Evolutionary conservation across 805 yeast genomes (phyloP).

Genomic region (Naumovozyma dairenensis): DNA sequence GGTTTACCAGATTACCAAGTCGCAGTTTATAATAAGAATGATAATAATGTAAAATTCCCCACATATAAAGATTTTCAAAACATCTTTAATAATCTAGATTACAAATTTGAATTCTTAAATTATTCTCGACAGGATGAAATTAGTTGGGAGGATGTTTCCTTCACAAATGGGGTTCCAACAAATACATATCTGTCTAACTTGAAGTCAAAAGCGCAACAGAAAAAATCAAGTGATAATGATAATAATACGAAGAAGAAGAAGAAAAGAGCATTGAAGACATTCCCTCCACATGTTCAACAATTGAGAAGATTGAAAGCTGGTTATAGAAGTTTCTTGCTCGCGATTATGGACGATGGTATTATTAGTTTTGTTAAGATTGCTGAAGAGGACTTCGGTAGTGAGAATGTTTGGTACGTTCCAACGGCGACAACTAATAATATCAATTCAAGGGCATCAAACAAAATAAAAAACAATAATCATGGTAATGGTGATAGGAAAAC

Average conservation of each 20-base stretch:
- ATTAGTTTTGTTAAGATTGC: slow-evolving; percentile 52
- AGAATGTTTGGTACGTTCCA: slow-evolving; percentile 28
- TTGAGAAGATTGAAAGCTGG: slow-evolving; percentile 41
- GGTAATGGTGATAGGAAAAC: too few species aligned
- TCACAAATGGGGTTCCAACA: slow-evolving; percentile 9
- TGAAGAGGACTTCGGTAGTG: slow-evolving; percentile 39
- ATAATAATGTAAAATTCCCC: slow-evolving; percentile 35
- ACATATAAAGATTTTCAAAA: slow-evolving; percentile 33
- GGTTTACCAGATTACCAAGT: slow-evolving; percentile 69
- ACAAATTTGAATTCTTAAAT: slow-evolving; percentile 27
- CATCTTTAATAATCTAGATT: slow-evolving; percentile 27
- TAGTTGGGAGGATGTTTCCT: slow-evolving; percentile 18
- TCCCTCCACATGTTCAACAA: slow-evolving; percentile 26
- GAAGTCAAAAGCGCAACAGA: slow-evolving; percentile 6
- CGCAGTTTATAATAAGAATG: slow-evolving; percentile 42
- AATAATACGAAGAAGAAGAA: slow-evolving; percentile 1
- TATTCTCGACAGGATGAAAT: slow-evolving; percentile 12
- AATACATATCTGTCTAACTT: slow-evolving; percentile 3
- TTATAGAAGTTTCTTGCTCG: slow-evolving; percentile 43
- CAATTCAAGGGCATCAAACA: too few species aligned
- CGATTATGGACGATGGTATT: slow-evolving; percentile 66
- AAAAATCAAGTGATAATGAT: slow-evolving; percentile 1
- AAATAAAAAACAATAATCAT: too few species aligned
- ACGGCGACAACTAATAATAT: slow-evolving; percentile 1
- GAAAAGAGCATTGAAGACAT: slow-evolving; percentile 11